Percentiles rank a stretch among this genome's conserved stretches.
These are phyloP conservation scores for Lunasporangiospora selenospora DNA, from an alignment of 192 early-diverging fungal genomes.

Conservation along the genomic window DNA sequence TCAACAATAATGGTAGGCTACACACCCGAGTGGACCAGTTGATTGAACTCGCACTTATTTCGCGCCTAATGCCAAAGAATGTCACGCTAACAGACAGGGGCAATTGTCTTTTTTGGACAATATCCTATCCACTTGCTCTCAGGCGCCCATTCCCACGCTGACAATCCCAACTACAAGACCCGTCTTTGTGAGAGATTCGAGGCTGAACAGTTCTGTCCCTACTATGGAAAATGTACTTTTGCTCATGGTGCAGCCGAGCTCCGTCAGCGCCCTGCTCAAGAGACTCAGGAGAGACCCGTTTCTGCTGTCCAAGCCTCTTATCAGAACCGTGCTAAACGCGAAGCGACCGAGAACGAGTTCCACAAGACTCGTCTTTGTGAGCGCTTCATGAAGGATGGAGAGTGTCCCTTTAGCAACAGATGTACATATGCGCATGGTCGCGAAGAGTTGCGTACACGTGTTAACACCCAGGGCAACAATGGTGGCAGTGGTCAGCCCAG, in stretches of 20 bases:
- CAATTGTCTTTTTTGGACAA: background rate
- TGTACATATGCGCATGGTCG: slow-evolving; percentile 78
- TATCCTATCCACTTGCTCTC: slow-evolving; percentile 5
- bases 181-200: slow-evolving; percentile 86
- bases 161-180: slow-evolving; percentile 89
- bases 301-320: slow-evolving; percentile 45
- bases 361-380: slow-evolving; percentile 89
- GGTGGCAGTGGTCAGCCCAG: slow-evolving; percentile 14
- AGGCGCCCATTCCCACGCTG: slow-evolving; percentile 50
- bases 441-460: slow-evolving; percentile 48
- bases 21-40: too few relatives aligned
- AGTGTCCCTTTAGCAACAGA: slow-evolving; percentile 85
- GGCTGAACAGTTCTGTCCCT: slow-evolving; percentile 76
- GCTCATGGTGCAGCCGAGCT: slow-evolving; percentile 76
- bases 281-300: slow-evolving; percentile 43
- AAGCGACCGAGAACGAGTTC: slow-evolving; percentile 64
- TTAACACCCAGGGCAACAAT: slow-evolving; percentile 28
- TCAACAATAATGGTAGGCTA: slow-evolving; percentile 37
- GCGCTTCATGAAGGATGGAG: slow-evolving; percentile 75
- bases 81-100: background rate
- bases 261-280: slow-evolving; percentile 58
- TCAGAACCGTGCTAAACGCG: slow-evolving; percentile 38
- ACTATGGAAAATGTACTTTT: slow-evolving; percentile 75
- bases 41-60: slow-evolving; percentile 11
- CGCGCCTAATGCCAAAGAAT: slow-evolving; percentile 31